phyloP scores from a whole-genome alignment of 2,329 filamentous ascomycete species.

The Aureobasidium subglaciale region DNA sequence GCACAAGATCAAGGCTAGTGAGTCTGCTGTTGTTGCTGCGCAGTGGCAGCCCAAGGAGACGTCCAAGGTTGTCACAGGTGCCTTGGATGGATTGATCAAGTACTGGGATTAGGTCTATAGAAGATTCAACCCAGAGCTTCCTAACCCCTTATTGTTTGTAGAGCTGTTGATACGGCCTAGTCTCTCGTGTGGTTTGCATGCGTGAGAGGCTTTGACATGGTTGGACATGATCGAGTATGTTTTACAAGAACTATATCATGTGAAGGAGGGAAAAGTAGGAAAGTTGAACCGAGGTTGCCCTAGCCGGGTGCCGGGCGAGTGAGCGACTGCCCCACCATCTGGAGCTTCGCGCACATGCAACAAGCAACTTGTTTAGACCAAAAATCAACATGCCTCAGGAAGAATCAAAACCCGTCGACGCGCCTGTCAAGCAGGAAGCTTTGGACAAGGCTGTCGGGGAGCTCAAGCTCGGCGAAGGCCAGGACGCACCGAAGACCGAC shows the following conservation, averaged over 20 bases:
- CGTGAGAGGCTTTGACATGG: too few relatives aligned
- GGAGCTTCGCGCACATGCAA: neutral
- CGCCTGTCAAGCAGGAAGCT: conserved; percentile 43
- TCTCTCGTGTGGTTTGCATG: too few relatives aligned
- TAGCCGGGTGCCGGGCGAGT: too few relatives aligned
- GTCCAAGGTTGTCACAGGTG: conserved; percentile 86
- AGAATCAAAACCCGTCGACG: conserved; percentile 57
- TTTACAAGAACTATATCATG: too few relatives aligned
- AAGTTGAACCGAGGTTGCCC: too few relatives aligned
- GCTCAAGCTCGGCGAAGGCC: conserved; percentile 38
- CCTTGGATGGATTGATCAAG: conserved; percentile 78
- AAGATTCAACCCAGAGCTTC: too few relatives aligned
- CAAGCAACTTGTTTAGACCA: neutral
- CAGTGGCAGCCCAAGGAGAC: conserved; percentile 98
- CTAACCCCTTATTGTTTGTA: too few relatives aligned
- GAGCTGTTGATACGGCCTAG: too few relatives aligned
- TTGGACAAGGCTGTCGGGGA: conserved; percentile 35
- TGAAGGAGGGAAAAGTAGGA: neutral
- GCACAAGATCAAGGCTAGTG: conserved; percentile 84
- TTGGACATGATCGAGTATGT: too few relatives aligned
- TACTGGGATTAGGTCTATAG: conserved; percentile 68
- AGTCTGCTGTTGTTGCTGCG: conserved; percentile 73
- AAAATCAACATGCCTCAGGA: conserved; percentile 42
- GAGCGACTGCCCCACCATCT: neutral
- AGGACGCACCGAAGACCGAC: conserved; percentile 19